These are phyloP conservation scores for Trichophyton rubrum DNA, from an alignment of 2,329 filamentous ascomycete genomes.

Conservation along the genomic window DNA sequence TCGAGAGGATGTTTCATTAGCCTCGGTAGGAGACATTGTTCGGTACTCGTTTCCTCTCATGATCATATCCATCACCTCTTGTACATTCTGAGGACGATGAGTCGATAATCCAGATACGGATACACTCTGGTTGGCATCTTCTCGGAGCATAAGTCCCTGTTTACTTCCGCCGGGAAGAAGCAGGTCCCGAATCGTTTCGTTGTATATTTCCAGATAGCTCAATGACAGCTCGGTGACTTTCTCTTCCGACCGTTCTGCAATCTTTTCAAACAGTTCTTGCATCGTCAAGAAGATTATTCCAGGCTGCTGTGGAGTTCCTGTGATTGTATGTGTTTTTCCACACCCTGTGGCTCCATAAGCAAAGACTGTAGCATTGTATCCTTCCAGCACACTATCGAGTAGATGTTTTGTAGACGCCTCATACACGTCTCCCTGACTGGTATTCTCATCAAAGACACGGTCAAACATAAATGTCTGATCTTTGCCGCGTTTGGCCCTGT, in stretches of 20 bases:
- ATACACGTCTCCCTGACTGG: conserved; percentile 84
- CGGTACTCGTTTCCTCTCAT: conserved; percentile 86
- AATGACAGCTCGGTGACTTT: conserved; percentile 84
- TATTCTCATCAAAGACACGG: conserved; percentile 90
- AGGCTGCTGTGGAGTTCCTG: conserved; percentile 78
- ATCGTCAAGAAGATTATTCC: conserved; percentile 98
- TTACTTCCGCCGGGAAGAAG: conserved; percentile 76
- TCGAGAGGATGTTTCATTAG: conserved; percentile 92
- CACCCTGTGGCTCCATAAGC: conserved; percentile 96
- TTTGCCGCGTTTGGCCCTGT: conserved; percentile 74
- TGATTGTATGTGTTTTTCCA: conserved; percentile 97
- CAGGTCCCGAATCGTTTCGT: conserved; percentile 93
- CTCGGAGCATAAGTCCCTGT: conserved; percentile 75
- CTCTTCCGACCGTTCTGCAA: conserved; percentile 70
- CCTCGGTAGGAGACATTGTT: conserved; percentile 92
- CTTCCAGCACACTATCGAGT: conserved; percentile 90
- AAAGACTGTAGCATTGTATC: conserved; percentile 98
- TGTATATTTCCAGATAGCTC: conserved; percentile 97
- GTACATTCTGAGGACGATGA: conserved; percentile 78
- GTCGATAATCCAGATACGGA: conserved; percentile 84
- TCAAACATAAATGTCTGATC: conserved; percentile 98
- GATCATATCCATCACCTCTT: conserved; percentile 99
- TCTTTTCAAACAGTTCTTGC: conserved; percentile 97
- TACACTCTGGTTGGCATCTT: conserved; percentile 87
- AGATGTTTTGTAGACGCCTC: conserved; percentile 79